A percentile compares a stretch with the other conserved stretches of the same genome.
phyloP scores from a whole-genome alignment of 2,329 filamentous ascomycete species.

The Malbranchea cinnamomea region DNA sequence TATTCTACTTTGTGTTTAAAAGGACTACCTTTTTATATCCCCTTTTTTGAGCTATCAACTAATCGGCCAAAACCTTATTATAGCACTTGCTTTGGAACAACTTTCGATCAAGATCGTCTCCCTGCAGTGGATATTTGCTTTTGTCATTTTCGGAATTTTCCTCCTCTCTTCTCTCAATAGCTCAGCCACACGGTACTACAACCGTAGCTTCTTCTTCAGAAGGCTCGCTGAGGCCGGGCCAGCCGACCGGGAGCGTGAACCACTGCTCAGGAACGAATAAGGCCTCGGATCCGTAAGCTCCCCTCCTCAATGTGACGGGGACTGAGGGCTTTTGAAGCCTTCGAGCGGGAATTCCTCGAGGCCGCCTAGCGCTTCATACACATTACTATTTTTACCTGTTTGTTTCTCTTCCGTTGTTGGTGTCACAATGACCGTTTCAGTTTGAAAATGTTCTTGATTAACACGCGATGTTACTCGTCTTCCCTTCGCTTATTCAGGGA shows the following conservation, averaged over 20 bases:
- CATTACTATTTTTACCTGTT: too few species aligned
- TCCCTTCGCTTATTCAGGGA: too few species aligned
- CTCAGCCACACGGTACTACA: constrained; percentile 20
- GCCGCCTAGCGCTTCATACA: too few species aligned
- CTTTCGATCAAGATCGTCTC: constrained; percentile 58
- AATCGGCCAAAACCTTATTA: constrained; percentile 4
- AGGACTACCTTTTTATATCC: neutral
- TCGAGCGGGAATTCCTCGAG: too few species aligned
- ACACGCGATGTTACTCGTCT: too few species aligned
- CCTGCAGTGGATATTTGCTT: constrained; percentile 87
- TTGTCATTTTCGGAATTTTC: constrained; percentile 62
- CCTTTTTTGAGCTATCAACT: constrained; percentile 3
- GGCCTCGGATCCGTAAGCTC: too few species aligned
- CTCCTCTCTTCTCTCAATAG: constrained; percentile 42
- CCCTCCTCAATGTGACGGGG: neutral
- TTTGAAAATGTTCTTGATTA: too few species aligned
- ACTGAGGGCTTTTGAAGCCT: too few species aligned
- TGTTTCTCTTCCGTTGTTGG: too few species aligned
- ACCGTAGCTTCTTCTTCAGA: constrained; percentile 23
- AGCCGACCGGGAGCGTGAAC: constrained; percentile 38
- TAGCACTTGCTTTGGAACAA: constrained; percentile 60
- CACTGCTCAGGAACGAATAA: constrained; percentile 35
- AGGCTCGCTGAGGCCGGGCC: constrained; percentile 22
- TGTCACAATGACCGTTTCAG: too few species aligned
- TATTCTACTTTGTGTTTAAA: neutral